Evolutionary conservation across 495 filamentous ascomycete species (phyloP).

Genomic region (Talaromyces thailandensis): DNA sequence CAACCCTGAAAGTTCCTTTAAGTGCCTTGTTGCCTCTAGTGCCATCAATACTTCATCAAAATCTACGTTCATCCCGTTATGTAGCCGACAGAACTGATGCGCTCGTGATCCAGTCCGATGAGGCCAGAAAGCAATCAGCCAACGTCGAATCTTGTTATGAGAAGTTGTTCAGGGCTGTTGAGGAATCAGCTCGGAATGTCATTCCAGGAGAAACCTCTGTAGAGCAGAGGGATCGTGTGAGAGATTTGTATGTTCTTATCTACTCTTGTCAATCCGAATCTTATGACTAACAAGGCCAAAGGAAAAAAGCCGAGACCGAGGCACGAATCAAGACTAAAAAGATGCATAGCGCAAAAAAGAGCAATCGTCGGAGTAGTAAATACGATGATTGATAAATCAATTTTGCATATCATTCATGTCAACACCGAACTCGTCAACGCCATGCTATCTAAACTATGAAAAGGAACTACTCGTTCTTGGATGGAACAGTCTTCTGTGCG

Average conservation of each 20-base stretch:
- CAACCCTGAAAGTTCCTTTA: conserved; percentile 60
- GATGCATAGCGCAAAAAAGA: conserved; percentile 71
- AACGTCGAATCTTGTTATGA: conserved; percentile 58
- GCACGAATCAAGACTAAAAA: conserved; percentile 68
- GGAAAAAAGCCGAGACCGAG: conserved; percentile 64
- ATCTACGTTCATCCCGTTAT: conserved; percentile 59
- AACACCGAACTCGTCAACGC: neutral
- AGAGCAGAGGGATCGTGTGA: conserved; percentile 49
- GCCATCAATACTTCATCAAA: conserved; percentile 57
- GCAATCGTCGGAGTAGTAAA: conserved; percentile 46
- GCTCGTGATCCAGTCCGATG: conserved; percentile 61
- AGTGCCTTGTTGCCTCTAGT: conserved; percentile 49
- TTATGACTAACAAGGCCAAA: conserved; percentile 22
- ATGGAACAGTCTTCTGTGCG: neutral
- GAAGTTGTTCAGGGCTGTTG: conserved; percentile 51
- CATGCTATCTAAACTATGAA: neutral
- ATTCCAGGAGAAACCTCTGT: conserved; percentile 59
- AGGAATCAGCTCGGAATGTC: conserved; percentile 37
- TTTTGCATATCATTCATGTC: conserved; percentile 2
- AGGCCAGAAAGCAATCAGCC: conserved; percentile 52
- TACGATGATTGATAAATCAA: conserved; percentile 28
- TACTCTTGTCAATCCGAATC: conserved; percentile 16
- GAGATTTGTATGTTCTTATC: conserved; percentile 50
- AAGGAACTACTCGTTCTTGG: neutral
- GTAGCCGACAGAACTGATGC: conserved; percentile 53